A percentile compares a stretch with the other conserved stretches of the same genome.
These are phyloP conservation scores for Hypoxylon sp. DNA, from an alignment of 2,329 filamentous ascomycete species.

Conservation along the genomic window DNA sequence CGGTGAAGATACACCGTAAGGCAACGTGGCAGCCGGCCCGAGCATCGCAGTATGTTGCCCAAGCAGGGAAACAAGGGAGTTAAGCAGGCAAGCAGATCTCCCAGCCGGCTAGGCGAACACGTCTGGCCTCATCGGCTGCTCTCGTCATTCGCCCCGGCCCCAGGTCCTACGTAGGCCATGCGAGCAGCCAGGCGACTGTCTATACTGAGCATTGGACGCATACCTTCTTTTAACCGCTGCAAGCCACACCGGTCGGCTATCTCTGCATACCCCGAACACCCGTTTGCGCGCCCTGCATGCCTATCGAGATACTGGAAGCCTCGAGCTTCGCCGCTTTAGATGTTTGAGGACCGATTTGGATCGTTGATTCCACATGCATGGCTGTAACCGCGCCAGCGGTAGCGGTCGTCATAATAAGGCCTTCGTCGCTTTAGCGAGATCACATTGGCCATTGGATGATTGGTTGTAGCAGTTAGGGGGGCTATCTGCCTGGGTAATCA, in stretches of 20 bases:
- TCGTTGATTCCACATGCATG: neutral
- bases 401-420: neutral
- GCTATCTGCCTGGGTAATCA: too few relatives aligned
- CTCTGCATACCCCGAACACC: constrained; percentile 2
- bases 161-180: neutral
- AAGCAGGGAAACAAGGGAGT: neutral
- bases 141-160: neutral
- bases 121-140: constrained; percentile 1
- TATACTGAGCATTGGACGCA: neutral
- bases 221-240: constrained; percentile 10
- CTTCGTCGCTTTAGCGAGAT: neutral
- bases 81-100: too few relatives aligned
- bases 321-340: neutral
- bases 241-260: constrained; percentile 19
- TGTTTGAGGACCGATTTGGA: neutral
- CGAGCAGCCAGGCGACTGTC: neutral
- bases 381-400: neutral
- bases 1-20: neutral
- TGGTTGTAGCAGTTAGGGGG: too few relatives aligned
- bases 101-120: neutral
- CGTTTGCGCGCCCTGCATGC: neutral
- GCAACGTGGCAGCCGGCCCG: constrained; percentile 5
- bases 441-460: too few relatives aligned
- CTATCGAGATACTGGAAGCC: neutral
- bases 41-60: neutral